Evolutionary conservation across 768 basidiomycete species (phyloP).

Genomic region (Rhizopogon rudus): DNA sequence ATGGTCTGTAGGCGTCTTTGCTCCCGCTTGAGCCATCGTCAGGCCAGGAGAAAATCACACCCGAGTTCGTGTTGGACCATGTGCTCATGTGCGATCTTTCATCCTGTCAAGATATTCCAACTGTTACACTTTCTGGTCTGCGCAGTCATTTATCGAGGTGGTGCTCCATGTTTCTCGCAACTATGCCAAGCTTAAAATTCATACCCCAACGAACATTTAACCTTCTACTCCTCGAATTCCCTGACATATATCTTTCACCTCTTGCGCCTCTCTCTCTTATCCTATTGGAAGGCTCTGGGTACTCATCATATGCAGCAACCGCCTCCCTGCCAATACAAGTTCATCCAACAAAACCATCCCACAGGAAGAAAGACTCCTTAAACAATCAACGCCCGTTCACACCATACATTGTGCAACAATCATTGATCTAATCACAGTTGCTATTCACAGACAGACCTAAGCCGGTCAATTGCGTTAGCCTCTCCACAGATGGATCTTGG

Average conservation of each 20-base stretch:
- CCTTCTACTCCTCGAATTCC: conserved; percentile 38
- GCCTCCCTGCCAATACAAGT: conserved; percentile 28
- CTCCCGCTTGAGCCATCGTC: conserved; percentile 63
- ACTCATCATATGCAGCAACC: conserved; percentile 44
- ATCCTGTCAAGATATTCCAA: conserved; percentile 37
- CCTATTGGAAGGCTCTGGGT: conserved; percentile 30
- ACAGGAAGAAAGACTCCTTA: no score
- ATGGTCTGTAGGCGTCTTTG: conserved; percentile 57
- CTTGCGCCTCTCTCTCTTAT: conserved; percentile 52
- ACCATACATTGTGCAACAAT: no score
- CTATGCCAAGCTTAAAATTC: conserved; percentile 23
- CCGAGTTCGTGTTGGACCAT: conserved; percentile 82
- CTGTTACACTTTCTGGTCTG: conserved; percentile 82
- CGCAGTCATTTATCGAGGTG: conserved; percentile 66
- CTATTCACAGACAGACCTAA: no score
- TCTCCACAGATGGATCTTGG: no score
- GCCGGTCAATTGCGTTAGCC: no score
- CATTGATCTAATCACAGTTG: no score
- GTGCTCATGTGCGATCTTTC: conserved; percentile 60
- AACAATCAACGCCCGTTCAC: no score
- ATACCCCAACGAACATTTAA: conserved; percentile 29
- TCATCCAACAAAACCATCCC: conserved; percentile 44
- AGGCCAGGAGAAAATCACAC: conserved; percentile 51
- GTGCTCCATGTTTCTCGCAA: conserved; percentile 31
- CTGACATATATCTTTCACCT: conserved; percentile 33